Evolutionary conservation across 495 filamentous ascomycete genomes (phyloP), one percentile per base, ranked within the genome.

Genomic region (Penicillium ochrochloron): DNA sequence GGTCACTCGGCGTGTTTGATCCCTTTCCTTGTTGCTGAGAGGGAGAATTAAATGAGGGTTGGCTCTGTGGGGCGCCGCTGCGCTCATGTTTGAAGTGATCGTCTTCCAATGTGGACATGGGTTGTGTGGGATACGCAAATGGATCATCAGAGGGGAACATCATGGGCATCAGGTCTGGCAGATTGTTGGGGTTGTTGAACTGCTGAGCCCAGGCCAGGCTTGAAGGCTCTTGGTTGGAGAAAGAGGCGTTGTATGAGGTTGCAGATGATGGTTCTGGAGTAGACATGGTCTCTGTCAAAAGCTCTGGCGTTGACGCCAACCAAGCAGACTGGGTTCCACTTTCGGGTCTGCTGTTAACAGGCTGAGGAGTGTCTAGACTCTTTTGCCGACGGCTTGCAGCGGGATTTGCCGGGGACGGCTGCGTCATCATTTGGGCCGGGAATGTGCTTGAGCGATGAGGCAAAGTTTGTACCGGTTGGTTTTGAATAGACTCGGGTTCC

Each of bases 121-220:
- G 91, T 70, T 93, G 92, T 68, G 89, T 91, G 5, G 93, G 91
- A 74, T 97, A 98, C 0, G 89, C 92, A 62, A 97, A 94, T 0
- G 94, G 92, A 71, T 98, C 93, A 27, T 87, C 84, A 0, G 93
- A 92, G 1, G 93, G 90, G 66, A 97, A 98, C 92, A 97, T 97
- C 76, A 97, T 89, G 12, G 90, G 86, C 74, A 89, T 89, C 19
- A 97, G 82, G 72, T 95, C 91, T 15, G 90, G 84, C 23, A 96
- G 74, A 27, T 72, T 78, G 68, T 66, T 65, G 0, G 72, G 71
- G 61, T 73, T 78, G 15, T 65, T 68, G 53, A 75, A 75, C 46
- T 71, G 74, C 42, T 77, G 77, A 5, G 74, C 54, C 66, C 66
- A 71, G 41, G 68, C 73, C 15, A 74, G 55, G 29, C 63, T 68